Evolutionary conservation across 1,284 basidiomycete species (phyloP).

Genomic region (Ganoderma multipileum): DNA sequence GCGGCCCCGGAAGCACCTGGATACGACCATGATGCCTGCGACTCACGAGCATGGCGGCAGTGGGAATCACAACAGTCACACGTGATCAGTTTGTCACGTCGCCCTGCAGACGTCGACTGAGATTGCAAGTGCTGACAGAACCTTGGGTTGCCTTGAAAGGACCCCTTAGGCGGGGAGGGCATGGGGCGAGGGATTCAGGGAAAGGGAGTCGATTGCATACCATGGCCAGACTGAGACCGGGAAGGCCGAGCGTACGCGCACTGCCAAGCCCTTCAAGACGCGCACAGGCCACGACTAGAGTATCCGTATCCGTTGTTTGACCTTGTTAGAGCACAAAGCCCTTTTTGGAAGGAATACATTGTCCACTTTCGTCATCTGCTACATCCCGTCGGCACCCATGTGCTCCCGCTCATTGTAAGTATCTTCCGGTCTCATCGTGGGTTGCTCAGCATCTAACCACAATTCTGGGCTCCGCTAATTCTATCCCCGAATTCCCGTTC

Average conservation of each 20-base stretch:
- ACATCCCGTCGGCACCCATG: background rate
- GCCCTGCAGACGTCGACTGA: background rate
- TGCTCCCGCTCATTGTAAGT: too few species aligned
- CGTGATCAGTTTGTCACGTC: background rate
- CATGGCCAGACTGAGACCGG: background rate
- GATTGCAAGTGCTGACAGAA: background rate
- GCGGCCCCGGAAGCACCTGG: too few species aligned
- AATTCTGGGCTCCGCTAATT: too few species aligned
- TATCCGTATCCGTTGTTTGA: constrained; percentile 22
- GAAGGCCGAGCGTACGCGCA: too few species aligned
- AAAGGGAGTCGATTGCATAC: background rate
- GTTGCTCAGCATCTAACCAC: background rate
- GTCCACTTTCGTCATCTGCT: too few species aligned
- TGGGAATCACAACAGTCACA: background rate
- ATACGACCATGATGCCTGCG: background rate
- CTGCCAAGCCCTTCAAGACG: background rate
- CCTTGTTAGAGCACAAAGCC: constrained; percentile 24
- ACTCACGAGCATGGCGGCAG: background rate
- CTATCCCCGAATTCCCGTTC: too few species aligned
- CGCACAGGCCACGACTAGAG: too few species aligned
- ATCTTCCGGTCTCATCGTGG: background rate
- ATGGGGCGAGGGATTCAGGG: background rate
- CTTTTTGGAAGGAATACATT: background rate
- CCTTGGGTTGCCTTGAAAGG: background rate
- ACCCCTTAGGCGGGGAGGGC: background rate